phyloP scores from a whole-genome alignment of 1,284 basidiomycete genomes.

The Cystobasidium pallidum region DNA sequence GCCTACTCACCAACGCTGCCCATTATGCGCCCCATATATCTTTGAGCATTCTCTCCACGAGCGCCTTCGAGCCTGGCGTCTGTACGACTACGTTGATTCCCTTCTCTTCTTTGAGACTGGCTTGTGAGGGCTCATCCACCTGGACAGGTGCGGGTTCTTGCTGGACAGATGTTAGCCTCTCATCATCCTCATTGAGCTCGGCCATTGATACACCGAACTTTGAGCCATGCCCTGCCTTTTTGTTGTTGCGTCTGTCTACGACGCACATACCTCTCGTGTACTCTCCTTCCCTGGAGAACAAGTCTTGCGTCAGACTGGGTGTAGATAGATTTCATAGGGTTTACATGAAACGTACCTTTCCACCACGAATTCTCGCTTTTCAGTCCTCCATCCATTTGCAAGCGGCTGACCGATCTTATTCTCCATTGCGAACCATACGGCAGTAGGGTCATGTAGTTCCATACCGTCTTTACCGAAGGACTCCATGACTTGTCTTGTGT shows the following conservation, averaged over 20 bases:
- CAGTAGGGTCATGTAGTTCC: conserved; percentile 81
- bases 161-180: not conserved
- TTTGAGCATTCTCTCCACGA: conserved; percentile 27
- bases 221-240: conserved; percentile 14
- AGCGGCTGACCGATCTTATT: conserved; percentile 11
- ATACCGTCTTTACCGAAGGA: conserved; percentile 75
- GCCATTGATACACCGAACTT: conserved; percentile 27
- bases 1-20: no score
- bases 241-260: conserved; percentile 28
- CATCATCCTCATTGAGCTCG: conserved; percentile 22
- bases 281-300: conserved; percentile 15
- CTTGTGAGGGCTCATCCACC: conserved; percentile 20
- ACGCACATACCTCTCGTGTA: conserved; percentile 44
- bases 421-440: conserved; percentile 73
- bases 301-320: not conserved
- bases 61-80: conserved; percentile 38
- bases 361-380: conserved; percentile 31
- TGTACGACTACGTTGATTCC: conserved; percentile 36
- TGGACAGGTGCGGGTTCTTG: conserved; percentile 26
- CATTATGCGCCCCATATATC: conserved; percentile 38
- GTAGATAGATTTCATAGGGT: no score
- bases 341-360: conserved; percentile 10
- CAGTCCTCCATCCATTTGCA: conserved; percentile 15
- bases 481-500: conserved; percentile 67
- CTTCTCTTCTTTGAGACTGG: not conserved